phyloP scores from a whole-genome alignment of 2,329 filamentous ascomycete species.

The Fulvia fulva region DNA sequence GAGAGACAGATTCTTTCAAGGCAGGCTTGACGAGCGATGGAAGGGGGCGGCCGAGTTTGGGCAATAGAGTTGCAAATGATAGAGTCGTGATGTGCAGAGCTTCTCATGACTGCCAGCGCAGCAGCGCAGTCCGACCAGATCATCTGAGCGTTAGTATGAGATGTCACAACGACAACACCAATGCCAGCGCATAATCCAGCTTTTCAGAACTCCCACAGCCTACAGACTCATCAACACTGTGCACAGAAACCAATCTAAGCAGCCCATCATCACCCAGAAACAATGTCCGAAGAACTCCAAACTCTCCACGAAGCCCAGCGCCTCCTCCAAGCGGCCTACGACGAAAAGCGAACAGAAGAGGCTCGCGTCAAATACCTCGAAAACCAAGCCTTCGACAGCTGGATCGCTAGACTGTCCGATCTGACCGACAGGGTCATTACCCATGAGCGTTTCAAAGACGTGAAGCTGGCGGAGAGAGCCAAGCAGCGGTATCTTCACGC shows the following conservation, averaged over 20 bases:
- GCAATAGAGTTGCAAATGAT: slow-evolving; percentile 1
- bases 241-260: no score
- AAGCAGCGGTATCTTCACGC: background rate
- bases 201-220: no score
- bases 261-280: no score
- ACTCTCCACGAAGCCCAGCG: background rate
- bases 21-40: slow-evolving; percentile 40
- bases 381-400: background rate
- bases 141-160: no score
- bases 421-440: background rate
- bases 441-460: background rate
- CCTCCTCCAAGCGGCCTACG: background rate
- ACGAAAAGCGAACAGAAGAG: background rate
- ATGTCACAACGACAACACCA: no score
- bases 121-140: no score
- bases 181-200: no score
- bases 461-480: background rate
- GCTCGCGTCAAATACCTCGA: background rate
- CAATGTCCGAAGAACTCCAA: background rate
- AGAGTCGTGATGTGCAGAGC: no score
- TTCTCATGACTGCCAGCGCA: no score
- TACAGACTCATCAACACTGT: no score
- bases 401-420: background rate
- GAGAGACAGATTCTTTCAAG: slow-evolving; percentile 9
- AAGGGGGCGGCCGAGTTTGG: slow-evolving; percentile 19